Evolutionary conservation across 768 basidiomycete genomes (phyloP).

Genomic region (Thelephora ganbajun): DNA sequence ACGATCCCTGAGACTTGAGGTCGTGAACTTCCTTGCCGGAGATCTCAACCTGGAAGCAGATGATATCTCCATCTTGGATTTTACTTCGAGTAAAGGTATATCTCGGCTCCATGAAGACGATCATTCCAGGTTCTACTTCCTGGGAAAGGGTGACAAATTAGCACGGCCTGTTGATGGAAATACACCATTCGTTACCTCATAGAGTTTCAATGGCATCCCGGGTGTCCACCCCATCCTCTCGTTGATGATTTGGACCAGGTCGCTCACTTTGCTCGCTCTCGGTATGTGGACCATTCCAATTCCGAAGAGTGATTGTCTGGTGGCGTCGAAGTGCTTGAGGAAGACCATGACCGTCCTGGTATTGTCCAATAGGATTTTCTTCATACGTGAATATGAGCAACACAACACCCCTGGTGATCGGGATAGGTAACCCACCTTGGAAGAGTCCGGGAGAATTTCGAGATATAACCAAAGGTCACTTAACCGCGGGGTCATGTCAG

Average conservation of each 20-base stretch:
- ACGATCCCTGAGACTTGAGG: too few relatives aligned
- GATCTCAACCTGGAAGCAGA: constrained; percentile 85
- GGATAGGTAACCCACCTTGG: constrained; percentile 37
- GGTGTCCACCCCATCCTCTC: constrained; percentile 93
- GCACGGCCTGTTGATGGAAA: background rate
- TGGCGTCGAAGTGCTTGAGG: too few relatives aligned
- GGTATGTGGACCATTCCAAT: too few relatives aligned
- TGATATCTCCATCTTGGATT: constrained; percentile 98
- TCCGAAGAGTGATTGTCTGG: too few relatives aligned
- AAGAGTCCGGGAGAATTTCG: constrained; percentile 71
- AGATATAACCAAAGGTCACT: constrained; percentile 90
- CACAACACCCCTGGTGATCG: constrained; percentile 1
- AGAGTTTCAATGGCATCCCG: constrained; percentile 88
- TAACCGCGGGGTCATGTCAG: constrained; percentile 79
- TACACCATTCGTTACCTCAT: constrained; percentile 44
- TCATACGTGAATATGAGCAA: background rate
- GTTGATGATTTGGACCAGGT: too few relatives aligned
- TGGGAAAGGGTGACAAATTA: constrained; percentile 14
- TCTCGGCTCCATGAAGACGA: constrained; percentile 95
- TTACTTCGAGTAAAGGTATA: constrained; percentile 92
- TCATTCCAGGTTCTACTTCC: constrained; percentile 99
- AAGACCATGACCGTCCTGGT: constrained; percentile 92
- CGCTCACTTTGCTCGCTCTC: too few relatives aligned
- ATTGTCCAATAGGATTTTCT: constrained; percentile 44
- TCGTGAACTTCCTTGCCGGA: constrained; percentile 90